Evolutionary conservation across 805 yeast species (phyloP), one percentile per base, ranked within the genome.

Genomic region (Maudiozyma pseudohumilis): DNA sequence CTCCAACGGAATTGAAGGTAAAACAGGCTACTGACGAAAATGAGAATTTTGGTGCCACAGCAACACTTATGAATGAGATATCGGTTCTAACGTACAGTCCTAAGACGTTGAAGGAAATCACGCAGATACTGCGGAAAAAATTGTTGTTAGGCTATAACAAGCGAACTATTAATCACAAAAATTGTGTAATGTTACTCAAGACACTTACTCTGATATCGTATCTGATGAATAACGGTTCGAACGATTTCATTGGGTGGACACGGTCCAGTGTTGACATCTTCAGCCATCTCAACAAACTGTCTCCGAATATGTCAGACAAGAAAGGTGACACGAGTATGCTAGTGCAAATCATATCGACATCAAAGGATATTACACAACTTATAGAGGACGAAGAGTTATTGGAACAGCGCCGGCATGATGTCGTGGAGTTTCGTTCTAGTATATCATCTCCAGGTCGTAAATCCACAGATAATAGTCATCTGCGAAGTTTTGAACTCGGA

Each of bases 31-130:
- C 80, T 6, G 54, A 55, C 18, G 70, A 67, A 44, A 65, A 64
- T 40, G 78, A 74, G 9, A 61, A 67, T 2, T 60, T 66, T 47
- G 77, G 81, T 1, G 80, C 80, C 0, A 70, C 72, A 6, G 71
- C 75, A n/a, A 60, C 68, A 5, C 70, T 75, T 41, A 59, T 77
- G 50, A 68, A 69, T 40, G 75, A 74, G 35, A 55, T 77, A 2
- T 65, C 79, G 1, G 55, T 61, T 3, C 51, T 73, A 17, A 66
- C 81, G 0, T 64, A 60, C 38, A 55, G 64, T 34, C 43, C 61
- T 12, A 60, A 58, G 42, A 61, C 68, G 9, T 46, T 71, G 21
- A 51, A 55, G 12, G 61, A 59, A 22, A 68, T 76, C 6, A 55
- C 59, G 5, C 57, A 55, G 22, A 60, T 65, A 5, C 41, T 77